A percentile compares a stretch with the other conserved stretches of the same genome.
phyloP scores from a whole-genome alignment of 306 rosid genomes.

The Rubus idaeus region DNA sequence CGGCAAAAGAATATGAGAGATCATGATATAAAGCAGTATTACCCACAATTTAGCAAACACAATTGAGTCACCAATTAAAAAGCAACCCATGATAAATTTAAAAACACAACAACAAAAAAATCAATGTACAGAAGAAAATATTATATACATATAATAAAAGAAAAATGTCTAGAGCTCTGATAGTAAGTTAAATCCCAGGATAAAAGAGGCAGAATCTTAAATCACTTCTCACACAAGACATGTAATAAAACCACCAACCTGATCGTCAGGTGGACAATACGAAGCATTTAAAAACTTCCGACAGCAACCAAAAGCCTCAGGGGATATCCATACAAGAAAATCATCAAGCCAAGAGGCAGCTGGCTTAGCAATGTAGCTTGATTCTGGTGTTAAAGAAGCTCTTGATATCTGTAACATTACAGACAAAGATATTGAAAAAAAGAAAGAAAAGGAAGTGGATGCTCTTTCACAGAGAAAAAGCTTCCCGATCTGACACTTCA shows the following conservation, averaged over 20 bases:
- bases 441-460: neutral
- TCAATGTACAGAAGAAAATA: neutral
- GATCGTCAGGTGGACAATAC: conserved; percentile 97
- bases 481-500: neutral
- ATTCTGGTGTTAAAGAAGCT: conserved; percentile 71
- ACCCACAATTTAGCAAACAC: conserved; percentile 12
- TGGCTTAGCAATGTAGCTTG: conserved; percentile 92
- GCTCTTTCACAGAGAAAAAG: neutral
- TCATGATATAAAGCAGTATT: neutral
- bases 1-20: neutral
- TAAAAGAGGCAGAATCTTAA: conserved; percentile 14
- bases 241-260: conserved; percentile 48
- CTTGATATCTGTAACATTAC: conserved; percentile 69
- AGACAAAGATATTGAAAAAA: conserved; percentile 9
- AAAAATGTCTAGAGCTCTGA: neutral
- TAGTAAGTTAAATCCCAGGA: neutral
- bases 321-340: conserved; percentile 96
- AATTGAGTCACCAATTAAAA: neutral
- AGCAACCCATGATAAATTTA: neutral
- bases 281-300: conserved; percentile 85
- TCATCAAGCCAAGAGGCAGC: conserved; percentile 99
- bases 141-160: neutral
- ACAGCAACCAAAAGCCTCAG: conserved; percentile 99
- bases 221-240: conserved; percentile 13
- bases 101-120: no score